phyloP scores from a whole-genome alignment of 1,284 basidiomycete genomes.

The Melanopsichium pennsylvanicum region DNA sequence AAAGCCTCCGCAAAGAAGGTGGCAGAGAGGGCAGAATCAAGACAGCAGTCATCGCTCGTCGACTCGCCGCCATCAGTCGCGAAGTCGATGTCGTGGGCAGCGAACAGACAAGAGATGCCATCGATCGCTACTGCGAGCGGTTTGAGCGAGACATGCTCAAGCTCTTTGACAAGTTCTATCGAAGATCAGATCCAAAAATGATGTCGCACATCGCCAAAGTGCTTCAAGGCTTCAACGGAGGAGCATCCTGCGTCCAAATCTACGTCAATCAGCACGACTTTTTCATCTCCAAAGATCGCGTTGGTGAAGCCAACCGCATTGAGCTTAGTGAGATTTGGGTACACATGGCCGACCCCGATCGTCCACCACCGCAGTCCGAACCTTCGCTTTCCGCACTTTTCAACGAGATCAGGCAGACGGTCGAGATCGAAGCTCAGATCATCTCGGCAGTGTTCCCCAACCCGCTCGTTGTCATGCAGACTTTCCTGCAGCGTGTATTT shows the following conservation, averaged over 20 bases:
- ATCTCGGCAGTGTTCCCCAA: constrained; percentile 98
- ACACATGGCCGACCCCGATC: constrained; percentile 72
- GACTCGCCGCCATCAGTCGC: constrained; percentile 86
- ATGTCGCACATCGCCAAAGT: constrained; percentile 99
- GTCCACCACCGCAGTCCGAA: constrained; percentile 80
- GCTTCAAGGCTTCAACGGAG: constrained; percentile 96
- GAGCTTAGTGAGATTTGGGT: constrained; percentile 80
- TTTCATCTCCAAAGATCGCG: constrained; percentile 71
- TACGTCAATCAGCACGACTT: constrained; percentile 98
- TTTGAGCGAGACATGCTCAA: constrained; percentile 99
- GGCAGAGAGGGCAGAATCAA: constrained; percentile 80
- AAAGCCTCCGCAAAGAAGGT: constrained; percentile 80
- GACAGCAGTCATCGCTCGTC: constrained; percentile 86
- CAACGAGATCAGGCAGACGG: constrained; percentile 85
- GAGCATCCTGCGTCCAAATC: constrained; percentile 93
- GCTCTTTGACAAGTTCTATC: constrained; percentile 85
- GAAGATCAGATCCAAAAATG: constrained; percentile 96
- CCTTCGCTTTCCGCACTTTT: constrained; percentile 82
- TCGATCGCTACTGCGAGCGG: constrained; percentile 95
- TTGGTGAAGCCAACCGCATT: constrained; percentile 72
- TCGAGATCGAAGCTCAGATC: constrained; percentile 95
- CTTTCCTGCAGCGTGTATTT: constrained; percentile 96
- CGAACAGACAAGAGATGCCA: constrained; percentile 68
- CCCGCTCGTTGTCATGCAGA: constrained; percentile 96
- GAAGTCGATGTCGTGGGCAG: constrained; percentile 74